Percentiles rank a stretch among this genome's conserved stretches.
These are phyloP conservation scores for Mycena alexandri DNA, from an alignment of 768 basidiomycete species.

Conservation along the genomic window DNA sequence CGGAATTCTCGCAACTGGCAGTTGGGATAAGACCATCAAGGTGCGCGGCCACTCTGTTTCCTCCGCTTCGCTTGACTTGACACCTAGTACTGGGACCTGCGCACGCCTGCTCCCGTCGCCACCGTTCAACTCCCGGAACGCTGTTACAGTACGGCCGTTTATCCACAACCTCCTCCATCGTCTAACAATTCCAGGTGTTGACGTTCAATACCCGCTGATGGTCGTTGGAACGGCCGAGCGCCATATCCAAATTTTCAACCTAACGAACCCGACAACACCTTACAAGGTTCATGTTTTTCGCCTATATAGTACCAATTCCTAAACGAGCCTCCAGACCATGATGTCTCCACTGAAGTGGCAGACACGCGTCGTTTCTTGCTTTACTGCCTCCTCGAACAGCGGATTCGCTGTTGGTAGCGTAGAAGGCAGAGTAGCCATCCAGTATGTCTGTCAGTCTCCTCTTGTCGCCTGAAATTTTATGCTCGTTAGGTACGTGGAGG, in stretches of 20 bases:
- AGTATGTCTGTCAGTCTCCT: constrained; percentile 63
- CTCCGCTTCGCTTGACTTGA: constrained; percentile 3
- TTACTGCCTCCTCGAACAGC: constrained; percentile 72
- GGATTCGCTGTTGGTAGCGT: constrained; percentile 90
- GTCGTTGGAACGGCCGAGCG: constrained; percentile 95
- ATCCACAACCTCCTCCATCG: neutral
- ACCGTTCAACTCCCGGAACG: constrained; percentile 89
- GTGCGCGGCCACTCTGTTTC: constrained; percentile 55
- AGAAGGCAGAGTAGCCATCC: constrained; percentile 94
- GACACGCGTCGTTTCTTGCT: constrained; percentile 88
- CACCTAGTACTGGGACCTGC: constrained; percentile 91
- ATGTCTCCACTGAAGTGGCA: constrained; percentile 94
- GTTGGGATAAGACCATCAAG: constrained; percentile 98
- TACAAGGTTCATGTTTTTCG: constrained; percentile 70
- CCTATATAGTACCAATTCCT: neutral
- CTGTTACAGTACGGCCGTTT: constrained; percentile 69
- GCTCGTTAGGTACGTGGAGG: constrained; percentile 81
- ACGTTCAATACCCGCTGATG: constrained; percentile 84
- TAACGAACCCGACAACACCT: constrained; percentile 81
- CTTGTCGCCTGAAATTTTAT: constrained; percentile 11
- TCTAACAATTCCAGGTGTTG: constrained; percentile 55
- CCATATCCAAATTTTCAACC: constrained; percentile 90
- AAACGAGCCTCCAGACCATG: constrained; percentile 66
- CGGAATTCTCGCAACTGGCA: constrained; percentile 90
- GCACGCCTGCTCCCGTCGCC: constrained; percentile 79